phyloP scores from a whole-genome alignment of 257 asterid genomes.

The Misopates orontium region DNA sequence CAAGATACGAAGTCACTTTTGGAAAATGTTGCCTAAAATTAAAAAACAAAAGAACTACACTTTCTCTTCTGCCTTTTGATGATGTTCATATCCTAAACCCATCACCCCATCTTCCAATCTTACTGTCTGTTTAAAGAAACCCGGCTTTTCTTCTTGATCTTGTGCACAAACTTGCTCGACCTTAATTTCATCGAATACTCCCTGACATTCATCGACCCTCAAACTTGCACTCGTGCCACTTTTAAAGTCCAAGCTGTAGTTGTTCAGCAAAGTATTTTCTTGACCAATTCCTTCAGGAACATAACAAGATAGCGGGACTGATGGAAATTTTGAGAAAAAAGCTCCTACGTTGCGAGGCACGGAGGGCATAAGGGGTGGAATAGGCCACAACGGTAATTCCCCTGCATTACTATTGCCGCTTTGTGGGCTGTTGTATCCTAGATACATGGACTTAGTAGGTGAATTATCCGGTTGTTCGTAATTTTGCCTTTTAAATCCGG shows the following conservation, averaged over 20 bases:
- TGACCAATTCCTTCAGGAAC: conserved; percentile 32
- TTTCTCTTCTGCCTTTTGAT: conserved; percentile 25
- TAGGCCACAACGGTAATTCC: conserved; percentile 49
- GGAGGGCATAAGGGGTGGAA: conserved; percentile 59
- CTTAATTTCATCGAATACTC: conserved; percentile 30
- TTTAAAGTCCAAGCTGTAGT: conserved; percentile 26
- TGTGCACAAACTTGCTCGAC: conserved; percentile 31
- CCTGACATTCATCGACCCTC: conserved; percentile 25
- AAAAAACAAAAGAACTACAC: no score
- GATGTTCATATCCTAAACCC: conserved; percentile 34
- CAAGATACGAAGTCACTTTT: no score
- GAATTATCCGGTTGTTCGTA: conserved; percentile 34
- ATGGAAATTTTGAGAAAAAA: conserved; percentile 32
- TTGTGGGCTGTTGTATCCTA: conserved; percentile 57
- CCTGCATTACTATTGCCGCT: conserved; percentile 31
- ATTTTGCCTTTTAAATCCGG: conserved; percentile 48
- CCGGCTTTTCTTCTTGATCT: conserved; percentile 38
- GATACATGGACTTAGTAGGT: conserved; percentile 46
- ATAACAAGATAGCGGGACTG: conserved; percentile 28
- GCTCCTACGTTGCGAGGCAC: conserved; percentile 40
- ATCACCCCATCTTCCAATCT: conserved; percentile 30
- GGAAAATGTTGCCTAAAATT: no score
- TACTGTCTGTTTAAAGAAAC: conserved; percentile 25
- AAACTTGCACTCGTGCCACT: conserved; percentile 19
- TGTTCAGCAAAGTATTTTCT: conserved; percentile 16